Base-by-base conservation (phyloP, 257 asterid species). In the Gentiana dahurica region DNA sequence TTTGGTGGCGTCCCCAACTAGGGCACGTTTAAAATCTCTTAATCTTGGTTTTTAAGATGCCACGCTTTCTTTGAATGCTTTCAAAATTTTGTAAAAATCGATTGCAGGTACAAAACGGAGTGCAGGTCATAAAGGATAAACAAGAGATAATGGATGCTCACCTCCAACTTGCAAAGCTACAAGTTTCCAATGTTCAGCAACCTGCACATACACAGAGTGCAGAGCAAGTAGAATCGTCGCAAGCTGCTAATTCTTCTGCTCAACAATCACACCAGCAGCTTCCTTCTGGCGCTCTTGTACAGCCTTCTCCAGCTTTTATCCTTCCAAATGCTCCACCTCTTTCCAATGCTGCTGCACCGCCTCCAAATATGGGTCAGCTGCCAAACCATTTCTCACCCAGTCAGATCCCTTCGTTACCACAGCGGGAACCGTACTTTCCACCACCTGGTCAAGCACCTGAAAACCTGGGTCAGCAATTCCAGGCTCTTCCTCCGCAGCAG, bases 131-230 rank as follows among this genome's bases (percentile, higher is more conserved):
- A 62, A 75, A 48, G 74, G 97, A 92, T 60, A 83, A 92, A 66
- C 97, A 83, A 75, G 95, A 91, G 44, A 81, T 77, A 54, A 61
- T 85, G 55, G 91, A 81, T 54, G 92, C 88, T 64, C 79, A 83
- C 57, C 61, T 82, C 66, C 77, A 79, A 70, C 79, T 79, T 53
- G 71, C 86, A 53, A 91, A 87, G 71, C 77, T 80, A 64, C 91
- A 79, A 61, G 57, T 71, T 57, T 71, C 87, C 1, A 80, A 78
- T 68, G 68, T 51, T 38, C 95, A 83, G 63, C 79, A 74, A 57
- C 71, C 54, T 54, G 71, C 73, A 36, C 90, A 74, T 54, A 41
- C 46, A 41, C 71, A 59, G 73, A 70, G 65, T 57, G 39, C 65
- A 39, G 64, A 70, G 39, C 80, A 59, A 56, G 65, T 60, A 12